Evolutionary conservation across 345 rosid species (phyloP).

Genomic region (Eucalyptus regnans): DNA sequence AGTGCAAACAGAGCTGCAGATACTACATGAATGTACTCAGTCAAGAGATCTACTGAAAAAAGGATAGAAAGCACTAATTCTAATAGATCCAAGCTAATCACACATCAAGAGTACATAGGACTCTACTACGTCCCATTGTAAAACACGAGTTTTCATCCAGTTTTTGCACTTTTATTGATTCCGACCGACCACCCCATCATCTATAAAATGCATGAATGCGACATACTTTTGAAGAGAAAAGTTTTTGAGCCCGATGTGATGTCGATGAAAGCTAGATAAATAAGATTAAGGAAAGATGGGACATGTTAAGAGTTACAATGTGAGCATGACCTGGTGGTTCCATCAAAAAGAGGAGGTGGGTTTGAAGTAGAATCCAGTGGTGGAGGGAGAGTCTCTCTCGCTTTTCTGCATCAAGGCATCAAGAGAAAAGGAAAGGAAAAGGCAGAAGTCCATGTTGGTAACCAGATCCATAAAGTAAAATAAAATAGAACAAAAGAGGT

Average conservation of each 20-base stretch:
- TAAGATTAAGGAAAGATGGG: not conserved
- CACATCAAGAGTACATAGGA: not conserved
- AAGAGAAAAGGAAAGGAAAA: not conserved
- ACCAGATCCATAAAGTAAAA: not conserved
- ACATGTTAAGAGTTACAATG: not conserved
- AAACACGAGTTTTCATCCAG: not conserved
- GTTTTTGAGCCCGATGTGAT: not conserved
- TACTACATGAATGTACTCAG: not conserved
- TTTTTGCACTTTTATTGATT: not conserved
- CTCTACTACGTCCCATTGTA: not conserved
- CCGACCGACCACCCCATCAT: not conserved
- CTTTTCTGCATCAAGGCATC: not conserved
- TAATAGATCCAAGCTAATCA: not conserved
- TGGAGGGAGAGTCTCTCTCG: constrained; percentile 31
- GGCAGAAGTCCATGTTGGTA: not conserved
- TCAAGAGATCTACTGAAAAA: not conserved
- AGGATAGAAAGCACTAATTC: not conserved
- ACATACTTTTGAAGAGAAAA: not conserved
- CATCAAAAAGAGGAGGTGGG: constrained; percentile 65
- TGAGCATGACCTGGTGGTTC: constrained; percentile 48
- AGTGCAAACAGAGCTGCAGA: not conserved
- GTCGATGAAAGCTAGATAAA: not conserved
- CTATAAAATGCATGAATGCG: not conserved
- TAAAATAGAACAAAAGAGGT: not conserved
- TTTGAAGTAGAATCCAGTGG: constrained; percentile 41